Conservation (phyloP, 352 stramenopile species). For the Globisporangium megalacanthum region DNA sequence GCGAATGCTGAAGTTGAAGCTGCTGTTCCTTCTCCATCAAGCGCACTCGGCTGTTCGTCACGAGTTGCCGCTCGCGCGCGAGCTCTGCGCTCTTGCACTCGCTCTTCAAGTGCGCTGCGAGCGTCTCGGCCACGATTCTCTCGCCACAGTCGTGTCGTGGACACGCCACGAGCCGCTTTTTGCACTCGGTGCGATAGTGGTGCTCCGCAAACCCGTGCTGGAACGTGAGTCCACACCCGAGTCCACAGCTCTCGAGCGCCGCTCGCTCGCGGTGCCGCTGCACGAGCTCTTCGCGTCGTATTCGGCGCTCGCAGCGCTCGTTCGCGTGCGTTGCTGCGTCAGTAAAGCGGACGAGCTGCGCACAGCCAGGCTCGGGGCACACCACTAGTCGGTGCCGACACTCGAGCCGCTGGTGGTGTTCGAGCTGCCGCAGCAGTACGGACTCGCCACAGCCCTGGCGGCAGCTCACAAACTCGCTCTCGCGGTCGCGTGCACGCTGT, state of each 20-base stretch:
- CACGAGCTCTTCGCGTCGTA: conserved; percentile 37
- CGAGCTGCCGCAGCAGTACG: conserved; percentile 32
- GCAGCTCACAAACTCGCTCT: conserved; percentile 33
- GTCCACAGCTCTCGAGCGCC: conserved; percentile 32
- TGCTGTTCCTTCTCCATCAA: neutral
- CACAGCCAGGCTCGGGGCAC: conserved; percentile 47
- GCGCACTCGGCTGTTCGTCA: conserved; percentile 24
- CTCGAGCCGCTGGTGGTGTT: conserved; percentile 41
- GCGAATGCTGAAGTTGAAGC: too few relatives aligned
- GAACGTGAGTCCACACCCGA: conserved; percentile 31
- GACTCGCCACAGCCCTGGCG: conserved; percentile 34
- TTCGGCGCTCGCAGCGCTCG: conserved; percentile 30
- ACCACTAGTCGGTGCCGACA: conserved; percentile 49
- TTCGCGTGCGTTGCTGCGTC: conserved; percentile 26
- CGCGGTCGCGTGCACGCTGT: conserved; percentile 42
- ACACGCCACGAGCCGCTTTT: conserved; percentile 41
- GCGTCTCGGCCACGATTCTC: conserved; percentile 39
- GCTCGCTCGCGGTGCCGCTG: conserved; percentile 30
- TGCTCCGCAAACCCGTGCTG: conserved; percentile 25
- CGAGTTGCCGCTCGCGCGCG: conserved; percentile 17
- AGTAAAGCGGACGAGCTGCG: conserved; percentile 23
- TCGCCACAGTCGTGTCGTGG: conserved; percentile 39
- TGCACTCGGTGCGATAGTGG: conserved; percentile 44
- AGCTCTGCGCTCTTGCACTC: conserved; percentile 37
- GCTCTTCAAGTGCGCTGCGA: conserved; percentile 26